phyloP scores from a whole-genome alignment of 1,284 basidiomycete genomes.

The Marasmius tenuissimus region DNA sequence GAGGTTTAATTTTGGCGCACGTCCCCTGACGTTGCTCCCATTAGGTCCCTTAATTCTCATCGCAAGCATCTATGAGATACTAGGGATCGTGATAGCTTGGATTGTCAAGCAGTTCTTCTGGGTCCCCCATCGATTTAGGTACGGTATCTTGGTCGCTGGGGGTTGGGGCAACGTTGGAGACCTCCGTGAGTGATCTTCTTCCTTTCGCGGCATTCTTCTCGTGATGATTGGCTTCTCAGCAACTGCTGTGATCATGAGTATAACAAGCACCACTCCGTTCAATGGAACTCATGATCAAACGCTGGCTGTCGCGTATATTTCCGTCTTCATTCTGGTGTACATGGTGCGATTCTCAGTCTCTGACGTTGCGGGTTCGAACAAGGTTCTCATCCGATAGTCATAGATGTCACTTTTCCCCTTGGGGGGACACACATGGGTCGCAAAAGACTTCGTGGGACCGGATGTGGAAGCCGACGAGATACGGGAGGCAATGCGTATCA shows the following conservation, averaged over 20 bases:
- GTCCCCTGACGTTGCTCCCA: constrained; percentile 16
- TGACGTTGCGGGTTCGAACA: constrained; percentile 3
- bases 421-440: constrained; percentile 52
- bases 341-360: constrained; percentile 28
- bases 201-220: neutral
- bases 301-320: constrained; percentile 67
- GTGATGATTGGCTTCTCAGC: constrained; percentile 34
- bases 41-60: constrained; percentile 57
- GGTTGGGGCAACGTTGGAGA: constrained; percentile 67
- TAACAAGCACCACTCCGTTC: constrained; percentile 54
- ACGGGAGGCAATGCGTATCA: constrained; percentile 33
- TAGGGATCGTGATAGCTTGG: constrained; percentile 58
- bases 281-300: constrained; percentile 47
- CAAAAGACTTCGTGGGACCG: constrained; percentile 62
- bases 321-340: constrained; percentile 43
- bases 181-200: constrained; percentile 52
- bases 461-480: constrained; percentile 58
- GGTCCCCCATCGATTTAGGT: constrained; percentile 76
- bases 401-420: constrained; percentile 66
- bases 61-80: constrained; percentile 49
- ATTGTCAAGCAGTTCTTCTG: constrained; percentile 67
- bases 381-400: neutral
- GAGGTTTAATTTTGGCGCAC: constrained; percentile 6
- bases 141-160: constrained; percentile 66
- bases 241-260: constrained; percentile 60